A percentile compares a stretch with the other conserved stretches of the same genome.
These are phyloP conservation scores for Omphalotus guepiniiformis DNA, from an alignment of 768 basidiomycete species.

Conservation along the genomic window DNA sequence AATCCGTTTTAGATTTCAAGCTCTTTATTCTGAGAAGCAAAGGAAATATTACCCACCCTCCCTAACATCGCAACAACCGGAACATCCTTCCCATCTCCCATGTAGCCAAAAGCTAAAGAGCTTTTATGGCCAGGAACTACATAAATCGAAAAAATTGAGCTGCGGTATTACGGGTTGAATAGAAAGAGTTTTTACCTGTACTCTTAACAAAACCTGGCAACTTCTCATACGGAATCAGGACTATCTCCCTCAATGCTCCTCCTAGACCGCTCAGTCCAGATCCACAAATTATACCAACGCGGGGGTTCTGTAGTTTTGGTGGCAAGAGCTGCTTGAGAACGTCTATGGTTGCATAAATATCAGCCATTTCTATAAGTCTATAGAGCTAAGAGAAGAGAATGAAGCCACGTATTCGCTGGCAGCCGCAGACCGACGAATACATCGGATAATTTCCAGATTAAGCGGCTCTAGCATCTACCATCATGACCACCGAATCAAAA, in stretches of 20 bases:
- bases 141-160: background rate
- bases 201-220: constrained; percentile 74
- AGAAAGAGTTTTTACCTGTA: constrained; percentile 49
- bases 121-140: constrained; percentile 82
- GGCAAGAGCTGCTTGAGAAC: constrained; percentile 27
- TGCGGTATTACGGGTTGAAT: too few relatives aligned
- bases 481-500: constrained; percentile 11
- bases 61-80: constrained; percentile 91
- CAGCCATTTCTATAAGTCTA: too few relatives aligned
- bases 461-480: too few relatives aligned
- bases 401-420: too few relatives aligned
- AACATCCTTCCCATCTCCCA: constrained; percentile 58
- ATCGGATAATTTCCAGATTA: too few relatives aligned
- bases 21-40: background rate
- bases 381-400: too few relatives aligned
- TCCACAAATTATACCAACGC: constrained; percentile 83
- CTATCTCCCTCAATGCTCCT: constrained; percentile 49
- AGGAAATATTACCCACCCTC: constrained; percentile 43
- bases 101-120: constrained; percentile 71
- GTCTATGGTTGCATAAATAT: constrained; percentile 20
- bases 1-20: constrained; percentile 9
- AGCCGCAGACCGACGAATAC: too few relatives aligned
- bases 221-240: constrained; percentile 58
- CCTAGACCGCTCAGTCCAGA: constrained; percentile 79
- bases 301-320: constrained; percentile 44